Evolutionary conservation across 1,284 basidiomycete genomes (phyloP).

Genomic region (Gymnopus androsaceus): DNA sequence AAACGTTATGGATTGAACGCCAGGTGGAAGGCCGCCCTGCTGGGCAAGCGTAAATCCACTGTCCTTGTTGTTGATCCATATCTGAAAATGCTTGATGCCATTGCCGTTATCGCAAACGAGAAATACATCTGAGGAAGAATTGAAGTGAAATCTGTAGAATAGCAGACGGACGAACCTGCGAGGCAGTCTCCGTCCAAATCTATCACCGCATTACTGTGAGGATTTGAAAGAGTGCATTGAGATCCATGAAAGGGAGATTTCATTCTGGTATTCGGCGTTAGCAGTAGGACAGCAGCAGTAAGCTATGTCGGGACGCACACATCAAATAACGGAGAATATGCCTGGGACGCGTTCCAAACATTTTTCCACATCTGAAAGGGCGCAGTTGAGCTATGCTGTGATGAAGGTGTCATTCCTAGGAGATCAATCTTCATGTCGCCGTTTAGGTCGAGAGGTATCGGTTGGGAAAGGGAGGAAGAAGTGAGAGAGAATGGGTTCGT

Average conservation of each 20-base stretch:
- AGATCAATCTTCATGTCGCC: slow-evolving; percentile 91
- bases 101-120: slow-evolving; percentile 77
- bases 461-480: slow-evolving; percentile 73
- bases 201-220: slow-evolving; percentile 94
- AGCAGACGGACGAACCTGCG: slow-evolving; percentile 57
- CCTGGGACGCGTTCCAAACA: slow-evolving; percentile 63
- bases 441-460: slow-evolving; percentile 84
- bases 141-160: not conserved
- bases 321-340: slow-evolving; percentile 55
- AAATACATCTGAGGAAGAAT: slow-evolving; percentile 72
- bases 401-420: slow-evolving; percentile 65
- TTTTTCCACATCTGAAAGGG: slow-evolving; percentile 76
- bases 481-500: slow-evolving; percentile 54
- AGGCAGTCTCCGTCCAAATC: slow-evolving; percentile 97
- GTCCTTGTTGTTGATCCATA: slow-evolving; percentile 87
- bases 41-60: slow-evolving; percentile 75
- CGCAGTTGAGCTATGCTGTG: slow-evolving; percentile 34
- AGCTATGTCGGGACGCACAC: slow-evolving; percentile 46
- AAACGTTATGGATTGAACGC: slow-evolving; percentile 82
- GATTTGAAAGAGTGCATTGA: slow-evolving; percentile 78
- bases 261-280: slow-evolving; percentile 37
- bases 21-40: slow-evolving; percentile 72
- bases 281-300: not conserved
- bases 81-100: slow-evolving; percentile 72
- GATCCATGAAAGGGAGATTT: slow-evolving; percentile 62